Base-by-base conservation (phyloP, 768 basidiomycete genomes). In the Termitomyces eurrhizus region DNA sequence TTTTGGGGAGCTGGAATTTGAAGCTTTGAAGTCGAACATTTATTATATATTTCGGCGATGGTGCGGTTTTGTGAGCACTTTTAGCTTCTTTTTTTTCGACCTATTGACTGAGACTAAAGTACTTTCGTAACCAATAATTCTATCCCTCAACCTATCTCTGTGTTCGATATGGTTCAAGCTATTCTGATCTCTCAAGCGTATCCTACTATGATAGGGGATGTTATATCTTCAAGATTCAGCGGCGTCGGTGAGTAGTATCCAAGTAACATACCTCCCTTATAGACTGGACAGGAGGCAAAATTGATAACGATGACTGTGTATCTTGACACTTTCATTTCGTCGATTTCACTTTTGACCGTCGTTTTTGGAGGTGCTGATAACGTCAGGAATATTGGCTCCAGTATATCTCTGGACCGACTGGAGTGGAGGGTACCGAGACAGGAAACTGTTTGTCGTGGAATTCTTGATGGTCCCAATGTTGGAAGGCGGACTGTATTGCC, bases 221-320 rank as follows among this genome's bases (percentile, higher is more conserved):
- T 35, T 64, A 88, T 81, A 82, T 84, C 4, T 90, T 90, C 77
- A 88, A 87, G 59, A 70, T 90, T 24, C 81, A 89, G 73, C 88
- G 86, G 86, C 63, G 79, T 87, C 45, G 86, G 87, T 85, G 66
- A 52, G 82, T 32, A 65, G 21, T 50, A 12, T 4, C 50, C 52
- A 35, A 21, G 44, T 26, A 41, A 1, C 14, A 7, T 42, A 2
- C 41, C 8, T 1, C 26, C 51, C 1, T 37, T 37, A 9, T 7
- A 88, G 88, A 89, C 66, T 91, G 88, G 88, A 91, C 88, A 14
- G 89, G 88, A n/a, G 88, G 87, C 0, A 87, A 90, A 66, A 88
- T 90, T 52, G 86, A 86, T 49, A 90, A 89, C 69, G 89, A 89
- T 61, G 86, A 90, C 62, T 78, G 86, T 87, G 58, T 35, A 81